Evolutionary conservation across 2,329 filamentous ascomycete genomes (phyloP).

Genomic region (Daldinia sp.): DNA sequence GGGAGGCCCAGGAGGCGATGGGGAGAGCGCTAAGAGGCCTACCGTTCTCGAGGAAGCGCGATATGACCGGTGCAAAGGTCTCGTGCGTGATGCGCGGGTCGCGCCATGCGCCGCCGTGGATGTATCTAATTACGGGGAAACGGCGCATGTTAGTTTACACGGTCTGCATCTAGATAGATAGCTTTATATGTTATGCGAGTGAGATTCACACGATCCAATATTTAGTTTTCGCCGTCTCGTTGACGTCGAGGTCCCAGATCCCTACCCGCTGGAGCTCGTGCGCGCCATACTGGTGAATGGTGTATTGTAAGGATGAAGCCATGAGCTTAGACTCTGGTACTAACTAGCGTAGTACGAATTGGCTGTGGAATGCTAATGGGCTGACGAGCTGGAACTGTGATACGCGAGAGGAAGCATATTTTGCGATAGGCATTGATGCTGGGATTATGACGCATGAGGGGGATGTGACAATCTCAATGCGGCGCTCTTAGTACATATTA

Average conservation of each 20-base stretch:
- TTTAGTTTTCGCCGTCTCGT: conserved; percentile 27
- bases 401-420: background rate
- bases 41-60: conserved; percentile 48
- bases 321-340: conserved; percentile 29
- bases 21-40: background rate
- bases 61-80: conserved; percentile 57
- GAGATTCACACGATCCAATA: conserved; percentile 46
- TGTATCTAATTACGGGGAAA: conserved; percentile 50
- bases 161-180: background rate
- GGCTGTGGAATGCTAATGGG: background rate
- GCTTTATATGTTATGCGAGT: background rate
- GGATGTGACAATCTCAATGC: conserved; percentile 12
- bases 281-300: conserved; percentile 42
- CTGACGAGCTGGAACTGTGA: background rate
- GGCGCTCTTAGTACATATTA: conserved; percentile 17
- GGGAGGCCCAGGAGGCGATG: conserved; percentile 69
- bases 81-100: conserved; percentile 61
- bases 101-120: conserved; percentile 71
- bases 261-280: conserved; percentile 56
- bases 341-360: background rate
- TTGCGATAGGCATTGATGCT: background rate
- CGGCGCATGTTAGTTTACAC: background rate
- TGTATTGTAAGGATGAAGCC: conserved; percentile 44
- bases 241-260: conserved; percentile 51
- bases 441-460: conserved; percentile 7